Evolutionary conservation across 306 rosid genomes (phyloP), one percentile per base, ranked within the genome.

Genomic region (Ceratonia siliqua): DNA sequence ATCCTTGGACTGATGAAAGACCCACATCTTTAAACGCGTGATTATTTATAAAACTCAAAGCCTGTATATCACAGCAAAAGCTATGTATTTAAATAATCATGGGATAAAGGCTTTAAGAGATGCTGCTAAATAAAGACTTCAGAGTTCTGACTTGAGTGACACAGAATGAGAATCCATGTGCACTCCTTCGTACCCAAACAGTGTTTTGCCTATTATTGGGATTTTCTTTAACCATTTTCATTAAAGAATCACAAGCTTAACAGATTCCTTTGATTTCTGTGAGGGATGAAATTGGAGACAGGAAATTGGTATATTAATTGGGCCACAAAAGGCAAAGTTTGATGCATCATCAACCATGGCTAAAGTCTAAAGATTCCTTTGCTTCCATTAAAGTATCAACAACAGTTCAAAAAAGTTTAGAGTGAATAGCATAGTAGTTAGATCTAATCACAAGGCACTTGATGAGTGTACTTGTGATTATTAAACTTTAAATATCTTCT

Each of bases 1-100:
- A 45, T 33, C 62, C 42, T 35, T 43, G 30, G 52, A 57, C 61
- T 75, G 68, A 65, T 36, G 15, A 70, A 62, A 45, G 67, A 41
- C 55, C 62, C 72, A 21, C 49, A 49, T 59, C 82, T 86, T 83
- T 86, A 74, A 54, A 74, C 45, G 76, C 84, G 82, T 78, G 85
- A 71, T 74, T 64, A 56, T 54, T n/a, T 45, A 61, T 45, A 25
- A 36, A 75, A 46, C 48, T 15, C 5, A 30, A 3, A 0, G n/a
- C 6, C 63, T 35, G 63, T 35, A 68, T 58, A n/a, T n/a, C n/a
- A n/a, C n/a, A n/a, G n/a, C 17, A 20, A 57, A 77, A 68, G 68
- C 68, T 32, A 6, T 63, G 28, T 66, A 24, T 46, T 68, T 11
- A 35, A 74, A 49, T 48, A 69, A 43, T 33, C 12, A 21, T 43